These are phyloP conservation scores for Esteya vermicola DNA, from an alignment of 2,329 filamentous ascomycete species.

Conservation along the genomic window DNA sequence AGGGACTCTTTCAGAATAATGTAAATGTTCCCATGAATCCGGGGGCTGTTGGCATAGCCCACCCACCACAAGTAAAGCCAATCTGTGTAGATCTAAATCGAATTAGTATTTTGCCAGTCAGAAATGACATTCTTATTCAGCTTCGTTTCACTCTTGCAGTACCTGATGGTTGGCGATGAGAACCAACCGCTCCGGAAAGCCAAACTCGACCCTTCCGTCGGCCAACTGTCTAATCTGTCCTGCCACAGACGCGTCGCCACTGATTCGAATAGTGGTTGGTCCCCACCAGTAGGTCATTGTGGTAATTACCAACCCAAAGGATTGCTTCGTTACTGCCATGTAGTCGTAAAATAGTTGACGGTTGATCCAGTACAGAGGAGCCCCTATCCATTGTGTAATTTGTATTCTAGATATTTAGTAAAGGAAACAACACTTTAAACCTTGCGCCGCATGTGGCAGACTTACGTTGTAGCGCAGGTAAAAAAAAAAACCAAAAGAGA, in stretches of 20 bases:
- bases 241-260: conserved; percentile 66
- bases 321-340: conserved; percentile 77
- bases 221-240: conserved; percentile 56
- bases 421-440: too few relatives aligned
- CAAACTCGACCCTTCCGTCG: conserved; percentile 62
- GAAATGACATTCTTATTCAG: neutral
- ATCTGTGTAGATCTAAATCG: conserved; percentile 60
- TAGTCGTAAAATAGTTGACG: conserved; percentile 70
- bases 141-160: conserved; percentile 5
- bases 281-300: conserved; percentile 78
- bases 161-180: conserved; percentile 80
- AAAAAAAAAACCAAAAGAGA: conserved; percentile 38
- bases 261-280: conserved; percentile 70
- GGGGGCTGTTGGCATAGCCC: conserved; percentile 61
- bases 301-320: conserved; percentile 64
- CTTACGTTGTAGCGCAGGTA: conserved; percentile 34
- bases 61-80: conserved; percentile 94
- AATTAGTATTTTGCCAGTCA: conserved; percentile 10
- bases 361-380: conserved; percentile 62
- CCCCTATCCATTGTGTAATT: conserved; percentile 60
- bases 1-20: conserved; percentile 84
- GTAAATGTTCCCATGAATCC: conserved; percentile 74
- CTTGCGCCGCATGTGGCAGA: too few relatives aligned
- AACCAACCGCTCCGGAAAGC: conserved; percentile 68
- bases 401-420: conserved; percentile 34